Conservation (phyloP, 2,329 filamentous ascomycete genomes). For the Amauroascus verrucosus region DNA sequence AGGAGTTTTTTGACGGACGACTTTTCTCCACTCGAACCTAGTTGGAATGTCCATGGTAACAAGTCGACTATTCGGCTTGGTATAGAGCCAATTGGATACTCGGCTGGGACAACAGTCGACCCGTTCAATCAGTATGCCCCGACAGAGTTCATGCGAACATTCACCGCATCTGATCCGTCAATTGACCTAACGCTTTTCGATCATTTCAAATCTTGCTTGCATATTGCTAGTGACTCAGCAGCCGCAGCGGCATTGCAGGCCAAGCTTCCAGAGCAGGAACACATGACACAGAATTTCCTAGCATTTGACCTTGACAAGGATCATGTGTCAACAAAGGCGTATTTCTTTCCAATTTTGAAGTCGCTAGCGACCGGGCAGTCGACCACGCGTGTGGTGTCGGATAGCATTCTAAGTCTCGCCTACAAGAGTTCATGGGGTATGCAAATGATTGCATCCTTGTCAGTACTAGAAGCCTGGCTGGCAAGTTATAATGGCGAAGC, state of each 20-base stretch:
- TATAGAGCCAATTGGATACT: neutral
- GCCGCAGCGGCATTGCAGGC: neutral
- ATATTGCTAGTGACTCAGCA: neutral
- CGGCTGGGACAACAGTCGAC: neutral
- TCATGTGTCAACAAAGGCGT: conserved; percentile 3
- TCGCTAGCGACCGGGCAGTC: conserved; percentile 1
- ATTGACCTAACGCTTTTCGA: neutral
- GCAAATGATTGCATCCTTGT: neutral
- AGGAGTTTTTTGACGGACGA: conserved; percentile 4
- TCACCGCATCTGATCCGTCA: neutral
- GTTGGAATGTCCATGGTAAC: neutral
- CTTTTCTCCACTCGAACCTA: conserved; percentile 3
- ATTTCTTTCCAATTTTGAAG: conserved; percentile 7
- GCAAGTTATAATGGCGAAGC: conserved; percentile 3
- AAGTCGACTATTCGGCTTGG: neutral
- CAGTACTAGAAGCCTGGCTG: conserved; percentile 6
- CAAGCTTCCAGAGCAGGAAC: neutral
- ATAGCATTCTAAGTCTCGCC: conserved; percentile 1
- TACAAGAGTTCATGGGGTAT: conserved; percentile 3
- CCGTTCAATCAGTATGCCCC: conserved; percentile 1
- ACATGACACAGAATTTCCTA: conserved; percentile 4
- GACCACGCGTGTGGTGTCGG: neutral
- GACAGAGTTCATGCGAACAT: neutral
- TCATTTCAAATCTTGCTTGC: neutral
- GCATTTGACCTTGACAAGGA: conserved; percentile 4